Evolutionary conservation across 2,329 filamentous ascomycete genomes (phyloP).

Genomic region (Ilyonectria destructans): DNA sequence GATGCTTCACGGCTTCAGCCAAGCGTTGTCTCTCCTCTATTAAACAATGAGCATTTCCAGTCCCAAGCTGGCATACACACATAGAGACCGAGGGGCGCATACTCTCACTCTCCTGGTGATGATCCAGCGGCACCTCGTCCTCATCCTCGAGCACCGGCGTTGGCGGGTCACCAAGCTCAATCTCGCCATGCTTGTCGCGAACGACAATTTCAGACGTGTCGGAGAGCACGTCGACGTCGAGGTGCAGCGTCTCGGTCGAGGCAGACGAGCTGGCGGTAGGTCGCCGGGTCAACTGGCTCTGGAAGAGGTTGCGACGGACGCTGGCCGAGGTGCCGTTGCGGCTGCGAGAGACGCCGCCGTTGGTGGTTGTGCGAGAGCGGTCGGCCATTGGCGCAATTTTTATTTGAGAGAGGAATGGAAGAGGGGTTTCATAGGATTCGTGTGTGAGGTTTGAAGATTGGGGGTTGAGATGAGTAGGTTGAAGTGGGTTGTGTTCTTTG

Average conservation of each 20-base stretch:
- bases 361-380: conserved; percentile 42
- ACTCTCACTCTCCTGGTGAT: conserved; percentile 72
- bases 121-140: conserved; percentile 71
- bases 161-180: conserved; percentile 73
- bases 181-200: conserved; percentile 74
- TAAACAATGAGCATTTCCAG: conserved; percentile 20
- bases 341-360: conserved; percentile 36
- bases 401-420: conserved; percentile 5
- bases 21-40: conserved; percentile 73
- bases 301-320: conserved; percentile 69
- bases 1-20: conserved; percentile 74
- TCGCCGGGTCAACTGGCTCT: conserved; percentile 71
- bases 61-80: not conserved
- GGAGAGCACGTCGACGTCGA: conserved; percentile 64
- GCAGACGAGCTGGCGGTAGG: conserved; percentile 63
- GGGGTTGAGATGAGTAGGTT: conserved; percentile 31
- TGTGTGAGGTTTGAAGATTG: conserved; percentile 13
- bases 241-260: conserved; percentile 64
- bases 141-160: conserved; percentile 69
- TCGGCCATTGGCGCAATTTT: conserved; percentile 42
- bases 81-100: conserved; percentile 43
- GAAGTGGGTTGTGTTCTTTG: conserved; percentile 42
- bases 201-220: conserved; percentile 73
- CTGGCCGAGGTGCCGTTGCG: conserved; percentile 36
- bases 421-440: conserved; percentile 19